These are phyloP conservation scores for Nakaseomyces delphensis DNA, from an alignment of 1,139 yeast genomes.

Conservation along the genomic window DNA sequence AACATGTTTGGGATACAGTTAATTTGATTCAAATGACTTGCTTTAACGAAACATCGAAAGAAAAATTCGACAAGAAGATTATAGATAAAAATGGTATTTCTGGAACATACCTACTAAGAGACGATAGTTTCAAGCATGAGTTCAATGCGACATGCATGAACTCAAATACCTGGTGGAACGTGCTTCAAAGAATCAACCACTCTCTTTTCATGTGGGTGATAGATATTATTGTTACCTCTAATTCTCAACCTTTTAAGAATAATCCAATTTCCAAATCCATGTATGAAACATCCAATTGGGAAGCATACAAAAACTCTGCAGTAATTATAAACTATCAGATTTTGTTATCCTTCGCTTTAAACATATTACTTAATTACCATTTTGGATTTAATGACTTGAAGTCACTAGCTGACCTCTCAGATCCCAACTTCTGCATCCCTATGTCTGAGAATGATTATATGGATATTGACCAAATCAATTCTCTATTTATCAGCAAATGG, in stretches of 20 bases:
- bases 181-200: slow-evolving; percentile 28
- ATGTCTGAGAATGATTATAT: slow-evolving; percentile 20
- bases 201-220: slow-evolving; percentile 30
- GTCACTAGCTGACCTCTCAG: slow-evolving; percentile 23
- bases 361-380: slow-evolving; percentile 39
- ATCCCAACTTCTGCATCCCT: slow-evolving; percentile 22
- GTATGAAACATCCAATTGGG: slow-evolving; percentile 23
- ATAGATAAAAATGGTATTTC: slow-evolving; percentile 23
- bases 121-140: slow-evolving; percentile 27
- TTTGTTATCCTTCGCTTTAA: slow-evolving; percentile 33
- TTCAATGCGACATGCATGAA: slow-evolving; percentile 26
- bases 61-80: slow-evolving; percentile 27
- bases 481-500: slow-evolving; percentile 29
- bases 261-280: slow-evolving; percentile 16
- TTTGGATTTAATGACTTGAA: slow-evolving; percentile 41
- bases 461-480: slow-evolving; percentile 18
- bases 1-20: slow-evolving; percentile 29
- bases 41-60: slow-evolving; percentile 25
- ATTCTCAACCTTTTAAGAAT: slow-evolving; percentile 23
- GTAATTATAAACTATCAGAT: slow-evolving; percentile 34
- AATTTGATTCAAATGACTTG: slow-evolving; percentile 29
- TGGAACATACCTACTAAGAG: slow-evolving; percentile 21
- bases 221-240: slow-evolving; percentile 27
- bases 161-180: slow-evolving; percentile 29
- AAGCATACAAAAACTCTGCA: slow-evolving; percentile 23